Conservation (phyloP, 208 protist genomes). For the Trypanosoma vivax region DNA sequence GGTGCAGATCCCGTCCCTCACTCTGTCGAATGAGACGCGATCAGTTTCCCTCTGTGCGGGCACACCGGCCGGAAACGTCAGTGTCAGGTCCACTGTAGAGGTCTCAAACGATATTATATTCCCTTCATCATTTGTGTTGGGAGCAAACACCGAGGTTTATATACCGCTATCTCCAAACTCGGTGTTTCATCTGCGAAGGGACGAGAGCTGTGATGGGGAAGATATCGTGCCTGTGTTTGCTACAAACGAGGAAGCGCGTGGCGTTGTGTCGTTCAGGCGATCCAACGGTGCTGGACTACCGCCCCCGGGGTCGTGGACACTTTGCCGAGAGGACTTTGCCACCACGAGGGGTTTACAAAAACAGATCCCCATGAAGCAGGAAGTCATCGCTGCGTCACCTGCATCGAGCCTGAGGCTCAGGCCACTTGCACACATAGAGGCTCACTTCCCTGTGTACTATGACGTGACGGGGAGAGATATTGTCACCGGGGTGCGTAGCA, state of each 20-base stretch:
- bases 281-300: slow-evolving; percentile 13
- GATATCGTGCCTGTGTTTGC: slow-evolving; percentile 32
- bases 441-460: slow-evolving; percentile 39
- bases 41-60: slow-evolving; percentile 29
- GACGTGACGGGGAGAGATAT: slow-evolving; percentile 35
- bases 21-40: slow-evolving; percentile 15
- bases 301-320: slow-evolving; percentile 40
- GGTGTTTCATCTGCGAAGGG: slow-evolving; percentile 34
- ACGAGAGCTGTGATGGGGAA: slow-evolving; percentile 13
- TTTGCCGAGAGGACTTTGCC: slow-evolving; percentile 26
- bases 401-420: slow-evolving; percentile 4
- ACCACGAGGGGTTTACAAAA: background rate
- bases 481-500: slow-evolving; percentile 36
- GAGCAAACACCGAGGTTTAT: slow-evolving; percentile 29
- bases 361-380: no score
- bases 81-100: slow-evolving; percentile 10
- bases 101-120: slow-evolving; percentile 33
- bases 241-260: slow-evolving; percentile 42
- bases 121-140: slow-evolving; percentile 43
- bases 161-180: slow-evolving; percentile 33
- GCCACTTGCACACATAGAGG: slow-evolving; percentile 24
- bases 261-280: slow-evolving; percentile 26
- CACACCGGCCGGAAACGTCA: slow-evolving; percentile 31
- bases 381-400: background rate
- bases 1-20: slow-evolving; percentile 20